A percentile compares a stretch with the other conserved stretches of the same genome.
phyloP scores from a whole-genome alignment of 1,284 basidiomycete genomes.

The Pyrrhoderma lamaoense region DNA sequence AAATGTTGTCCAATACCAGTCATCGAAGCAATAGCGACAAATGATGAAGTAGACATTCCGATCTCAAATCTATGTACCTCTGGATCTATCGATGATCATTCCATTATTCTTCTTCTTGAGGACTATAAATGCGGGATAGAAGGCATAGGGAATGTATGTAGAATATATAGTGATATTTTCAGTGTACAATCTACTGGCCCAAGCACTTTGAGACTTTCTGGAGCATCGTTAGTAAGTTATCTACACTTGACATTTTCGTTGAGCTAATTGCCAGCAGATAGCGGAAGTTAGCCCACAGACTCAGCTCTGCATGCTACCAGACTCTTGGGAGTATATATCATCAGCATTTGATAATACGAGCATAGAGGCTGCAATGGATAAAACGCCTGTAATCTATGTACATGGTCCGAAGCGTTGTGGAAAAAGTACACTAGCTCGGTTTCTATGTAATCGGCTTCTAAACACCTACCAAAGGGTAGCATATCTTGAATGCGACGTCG shows the following conservation, averaged over 20 bases:
- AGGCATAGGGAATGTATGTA: constrained; percentile 54
- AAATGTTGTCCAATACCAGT: constrained; percentile 59
- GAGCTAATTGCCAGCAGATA: too few species aligned
- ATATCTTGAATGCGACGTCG: constrained; percentile 87
- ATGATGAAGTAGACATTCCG: not conserved
- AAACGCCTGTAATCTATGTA: constrained; percentile 40
- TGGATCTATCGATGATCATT: not conserved
- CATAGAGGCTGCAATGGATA: not conserved
- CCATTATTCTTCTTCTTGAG: constrained; percentile 46
- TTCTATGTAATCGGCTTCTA: constrained; percentile 67
- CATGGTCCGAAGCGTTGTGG: constrained; percentile 84
- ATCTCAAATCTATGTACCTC: not conserved
- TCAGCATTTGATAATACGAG: not conserved
- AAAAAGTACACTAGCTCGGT: constrained; percentile 82
- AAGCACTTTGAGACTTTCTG: not conserved
- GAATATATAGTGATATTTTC: constrained; percentile 54
- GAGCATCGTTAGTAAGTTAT: constrained; percentile 7
- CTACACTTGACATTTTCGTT: too few species aligned
- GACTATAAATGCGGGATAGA: constrained; percentile 51
- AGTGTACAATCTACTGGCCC: not conserved
- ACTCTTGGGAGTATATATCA: constrained; percentile 11
- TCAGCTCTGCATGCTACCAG: not conserved
- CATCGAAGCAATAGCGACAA: constrained; percentile 24
- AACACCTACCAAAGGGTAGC: constrained; percentile 63
- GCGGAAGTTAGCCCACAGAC: too few species aligned